Percentiles rank a stretch among this genome's conserved stretches.
Evolutionary conservation across 139 green algal genomes (phyloP).

Genomic region (Asterochloris erici): DNA sequence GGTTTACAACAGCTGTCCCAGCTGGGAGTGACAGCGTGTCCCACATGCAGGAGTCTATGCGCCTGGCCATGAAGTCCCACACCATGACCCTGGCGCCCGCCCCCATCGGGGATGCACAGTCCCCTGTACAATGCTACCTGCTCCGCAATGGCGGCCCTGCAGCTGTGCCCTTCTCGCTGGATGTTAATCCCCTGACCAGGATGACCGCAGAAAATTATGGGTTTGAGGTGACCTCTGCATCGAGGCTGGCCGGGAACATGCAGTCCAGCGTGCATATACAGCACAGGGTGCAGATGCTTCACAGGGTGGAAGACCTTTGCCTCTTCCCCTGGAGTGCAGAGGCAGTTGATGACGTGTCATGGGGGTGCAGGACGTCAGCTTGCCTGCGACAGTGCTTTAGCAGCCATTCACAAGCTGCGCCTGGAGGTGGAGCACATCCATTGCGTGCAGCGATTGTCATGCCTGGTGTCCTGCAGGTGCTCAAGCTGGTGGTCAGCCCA

Average conservation of each 20-base stretch:
- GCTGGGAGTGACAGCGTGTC: neutral
- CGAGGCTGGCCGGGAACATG: neutral
- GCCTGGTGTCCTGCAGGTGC: conserved; percentile 12
- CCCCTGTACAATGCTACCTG: conserved; percentile 43
- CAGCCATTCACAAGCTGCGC: too few species aligned
- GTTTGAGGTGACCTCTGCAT: conserved; percentile 38
- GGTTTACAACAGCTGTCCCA: neutral
- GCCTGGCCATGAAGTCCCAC: conserved; percentile 25
- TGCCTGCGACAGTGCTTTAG: too few species aligned
- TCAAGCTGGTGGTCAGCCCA: conserved; percentile 23
- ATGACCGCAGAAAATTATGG: conserved; percentile 34
- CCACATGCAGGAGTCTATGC: conserved; percentile 11
- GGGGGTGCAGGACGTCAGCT: too few species aligned
- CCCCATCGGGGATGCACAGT: conserved; percentile 49
- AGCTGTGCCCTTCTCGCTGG: conserved; percentile 40
- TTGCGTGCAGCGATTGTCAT: too few species aligned
- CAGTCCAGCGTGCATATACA: too few species aligned
- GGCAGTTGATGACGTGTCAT: too few species aligned
- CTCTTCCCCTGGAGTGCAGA: too few species aligned
- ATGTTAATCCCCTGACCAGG: conserved; percentile 28
- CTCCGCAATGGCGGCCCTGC: conserved; percentile 51
- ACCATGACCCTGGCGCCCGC: conserved; percentile 42
- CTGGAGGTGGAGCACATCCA: too few species aligned
- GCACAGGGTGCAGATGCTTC: too few species aligned
- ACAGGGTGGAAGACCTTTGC: too few species aligned